Evolutionary conservation across 352 stramenopile genomes (phyloP).

Genomic region (Globisporangium nunn): DNA sequence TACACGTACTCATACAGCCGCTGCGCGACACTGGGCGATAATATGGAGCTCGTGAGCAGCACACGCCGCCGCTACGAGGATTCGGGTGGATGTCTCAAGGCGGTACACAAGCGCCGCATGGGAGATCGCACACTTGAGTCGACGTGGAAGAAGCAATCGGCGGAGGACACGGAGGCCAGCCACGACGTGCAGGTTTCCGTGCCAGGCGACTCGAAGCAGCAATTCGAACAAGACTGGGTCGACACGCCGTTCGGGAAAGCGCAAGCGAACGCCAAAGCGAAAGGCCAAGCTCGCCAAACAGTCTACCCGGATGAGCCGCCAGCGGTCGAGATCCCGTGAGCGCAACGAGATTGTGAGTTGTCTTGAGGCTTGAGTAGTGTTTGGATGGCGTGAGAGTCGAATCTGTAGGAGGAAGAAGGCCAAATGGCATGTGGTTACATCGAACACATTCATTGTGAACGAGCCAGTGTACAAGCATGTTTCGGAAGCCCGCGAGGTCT

Average conservation of each 20-base stretch:
- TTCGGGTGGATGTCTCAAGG: constrained; percentile 51
- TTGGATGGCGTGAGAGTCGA: neutral
- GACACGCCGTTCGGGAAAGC: constrained; percentile 51
- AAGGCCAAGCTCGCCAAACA: constrained; percentile 28
- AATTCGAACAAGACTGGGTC: constrained; percentile 48
- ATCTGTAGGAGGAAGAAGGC: neutral
- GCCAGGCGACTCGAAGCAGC: constrained; percentile 22
- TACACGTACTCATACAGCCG: constrained; percentile 64
- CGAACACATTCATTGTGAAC: neutral
- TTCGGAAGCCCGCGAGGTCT: too few species aligned
- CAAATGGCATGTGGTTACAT: neutral
- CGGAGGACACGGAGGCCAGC: constrained; percentile 29
- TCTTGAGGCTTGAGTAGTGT: neutral
- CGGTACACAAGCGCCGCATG: constrained; percentile 47
- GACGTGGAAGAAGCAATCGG: constrained; percentile 38
- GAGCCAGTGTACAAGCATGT: too few species aligned
- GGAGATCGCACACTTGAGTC: constrained; percentile 32
- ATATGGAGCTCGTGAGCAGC: constrained; percentile 35
- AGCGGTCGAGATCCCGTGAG: constrained; percentile 45
- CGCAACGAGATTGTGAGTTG: neutral
- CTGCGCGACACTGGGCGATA: constrained; percentile 46
- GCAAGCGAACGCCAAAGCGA: constrained; percentile 19
- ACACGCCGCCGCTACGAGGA: constrained; percentile 62
- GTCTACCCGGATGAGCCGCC: constrained; percentile 37
- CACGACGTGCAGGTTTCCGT: constrained; percentile 26